Base-by-base conservation (phyloP, 148 eudicot genomes). In the Rheum nobile region DNA sequence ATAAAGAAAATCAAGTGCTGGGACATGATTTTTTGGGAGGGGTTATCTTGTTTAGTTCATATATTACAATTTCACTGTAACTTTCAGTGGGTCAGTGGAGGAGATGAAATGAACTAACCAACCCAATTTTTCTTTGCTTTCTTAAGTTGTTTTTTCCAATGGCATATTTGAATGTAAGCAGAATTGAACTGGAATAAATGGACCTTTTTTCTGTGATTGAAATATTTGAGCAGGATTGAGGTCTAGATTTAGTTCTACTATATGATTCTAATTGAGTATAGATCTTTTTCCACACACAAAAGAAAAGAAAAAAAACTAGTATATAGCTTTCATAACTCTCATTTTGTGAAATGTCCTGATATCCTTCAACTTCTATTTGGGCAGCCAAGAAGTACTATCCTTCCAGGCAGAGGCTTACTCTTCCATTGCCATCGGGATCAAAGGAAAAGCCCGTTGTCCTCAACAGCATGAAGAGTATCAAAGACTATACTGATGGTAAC, bases 361-460 rank as follows among this genome's bases (percentile, higher is more conserved):
- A 24, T 72, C 44, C 71, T 72, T 78, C 46, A 72, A 54, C 55
- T 39, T 71, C n/a, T 79, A 37, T 79, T 11, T 46, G 35, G 50
- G 75, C 93, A 92, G 99, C 89, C 71, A 95, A 84, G 83, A 95
- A 91, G 74, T 95, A 81, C 79, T 90, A 95, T 61, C 96, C 99
- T 63, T 85, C 99, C 50, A 90, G 99, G 75, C 99, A 91, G 84
- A 89, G 99, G 28, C 80, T 95, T 77, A 95, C 97, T 74, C 94
- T 92, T 75, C 97, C 99, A n/a, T 13, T 92, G 67, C 84, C 77
- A 73, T 78, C 97, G 3, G 97, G 96, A 54, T 87, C 94, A 41
- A 95, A 88, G 82, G 94, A 82, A 80, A 95, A 76, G 79, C 96
- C 97, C 9, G 83, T 80, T 47, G 92, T 92, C 46, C 97, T 95